Conservation (phyloP, 176 grass and related monocot species). For the Eremochloa ophiuroides region DNA sequence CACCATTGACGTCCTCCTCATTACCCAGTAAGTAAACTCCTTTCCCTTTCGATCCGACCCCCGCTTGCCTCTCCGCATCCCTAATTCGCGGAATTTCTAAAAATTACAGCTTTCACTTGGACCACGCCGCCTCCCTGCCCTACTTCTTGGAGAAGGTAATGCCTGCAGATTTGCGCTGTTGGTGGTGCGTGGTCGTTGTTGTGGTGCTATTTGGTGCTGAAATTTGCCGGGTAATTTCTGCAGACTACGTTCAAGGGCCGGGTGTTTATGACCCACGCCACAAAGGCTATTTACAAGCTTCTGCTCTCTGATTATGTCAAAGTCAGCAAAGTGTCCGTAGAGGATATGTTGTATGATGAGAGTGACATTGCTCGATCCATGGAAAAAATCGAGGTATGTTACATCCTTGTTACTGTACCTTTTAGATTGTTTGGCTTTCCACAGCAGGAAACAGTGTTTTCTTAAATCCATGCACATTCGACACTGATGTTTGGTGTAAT, state of each 20-base stretch:
- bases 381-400: conserved; percentile 87
- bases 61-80: background rate
- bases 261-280: conserved; percentile 97
- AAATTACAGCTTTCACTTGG: conserved; percentile 82
- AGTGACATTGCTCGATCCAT: conserved; percentile 80
- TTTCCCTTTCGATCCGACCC: background rate
- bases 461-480: background rate
- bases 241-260: conserved; percentile 89
- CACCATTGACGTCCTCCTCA: conserved; percentile 82
- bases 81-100: background rate
- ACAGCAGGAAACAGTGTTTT: background rate
- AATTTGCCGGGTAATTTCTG: background rate
- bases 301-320: conserved; percentile 89
- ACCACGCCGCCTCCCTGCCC: conserved; percentile 89
- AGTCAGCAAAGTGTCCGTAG: conserved; percentile 94
- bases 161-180: background rate
- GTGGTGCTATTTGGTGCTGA: background rate
- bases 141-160: conserved; percentile 95
- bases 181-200: no score
- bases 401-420: background rate
- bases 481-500: background rate
- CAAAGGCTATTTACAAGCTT: conserved; percentile 90
- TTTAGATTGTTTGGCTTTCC: background rate
- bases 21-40: conserved; percentile 80
- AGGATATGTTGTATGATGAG: conserved; percentile 92